Evolutionary conservation across 768 basidiomycete genomes (phyloP), one percentile per base, ranked within the genome.

Genomic region (Xanthoconium stramineum): DNA sequence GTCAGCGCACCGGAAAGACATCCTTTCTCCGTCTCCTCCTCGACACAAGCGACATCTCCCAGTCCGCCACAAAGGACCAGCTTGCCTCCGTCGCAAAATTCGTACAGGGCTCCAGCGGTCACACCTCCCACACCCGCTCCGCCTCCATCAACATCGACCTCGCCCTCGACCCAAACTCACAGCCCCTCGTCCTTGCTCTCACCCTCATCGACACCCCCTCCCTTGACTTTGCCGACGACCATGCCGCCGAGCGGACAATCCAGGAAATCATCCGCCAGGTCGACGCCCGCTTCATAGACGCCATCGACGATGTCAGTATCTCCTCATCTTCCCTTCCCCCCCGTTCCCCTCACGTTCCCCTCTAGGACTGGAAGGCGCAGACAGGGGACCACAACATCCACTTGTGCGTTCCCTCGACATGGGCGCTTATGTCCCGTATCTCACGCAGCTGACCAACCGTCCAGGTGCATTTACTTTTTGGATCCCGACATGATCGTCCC

Each of bases 391-490:
- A 88, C 65, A 89, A 88, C 73, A 82, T 93, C 55, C 91, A 93
- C 75, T 75, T 94, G 88, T 92, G 68, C 61, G 81, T 78, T 48
- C 52, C 51, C 47, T 63, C 56, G 51, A 53, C 57, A 52, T 47
- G 67, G 64, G 82, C 80, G 56, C 58, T 59, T 61, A 63, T 29
- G 17, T 29, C 39, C 47, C 59, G 47, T 52, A 47, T 54, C 65
- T 38, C 61, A 55, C 47, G 51, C 38, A 32, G 56, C 65, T 65
- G 42, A 65, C 58, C 62, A 47, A 33, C 56, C 62, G 50, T 60
- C 53, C 74, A 91, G 90, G 57, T 92, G 90, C 65, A 84, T 93
- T 56, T 93, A 93, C 75, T 89, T 93, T 74, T 76, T 93, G 73
- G 88, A 92, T 79, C 91, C 91, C 52, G 88, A 89, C 76, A 69